Evolutionary conservation across 768 basidiomycete genomes (phyloP).

Genomic region (Tricholomella constricta): DNA sequence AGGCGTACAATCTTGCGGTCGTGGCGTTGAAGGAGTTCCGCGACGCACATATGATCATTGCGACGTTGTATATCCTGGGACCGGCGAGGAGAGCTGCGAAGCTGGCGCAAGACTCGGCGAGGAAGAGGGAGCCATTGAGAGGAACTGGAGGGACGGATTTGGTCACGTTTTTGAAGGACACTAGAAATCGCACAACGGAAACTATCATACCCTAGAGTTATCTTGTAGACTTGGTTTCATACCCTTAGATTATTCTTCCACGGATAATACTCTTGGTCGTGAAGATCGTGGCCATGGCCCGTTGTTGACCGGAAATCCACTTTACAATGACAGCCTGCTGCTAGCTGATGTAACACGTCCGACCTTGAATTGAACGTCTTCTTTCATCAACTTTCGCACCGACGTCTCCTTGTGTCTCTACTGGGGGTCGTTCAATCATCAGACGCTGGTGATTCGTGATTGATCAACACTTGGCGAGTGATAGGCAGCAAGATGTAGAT

Average conservation of each 20-base stretch:
- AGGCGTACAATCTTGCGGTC: constrained; percentile 68
- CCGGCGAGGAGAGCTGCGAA: constrained; percentile 50
- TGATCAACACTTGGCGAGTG: too few relatives aligned
- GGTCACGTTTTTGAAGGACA: constrained; percentile 73
- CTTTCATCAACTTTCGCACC: too few relatives aligned
- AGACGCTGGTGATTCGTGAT: too few relatives aligned
- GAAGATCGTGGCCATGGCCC: too few relatives aligned
- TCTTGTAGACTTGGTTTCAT: neutral
- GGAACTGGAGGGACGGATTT: constrained; percentile 84
- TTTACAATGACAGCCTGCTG: too few relatives aligned
- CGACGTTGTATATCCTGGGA: constrained; percentile 72
- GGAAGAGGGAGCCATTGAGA: constrained; percentile 36
- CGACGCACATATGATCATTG: constrained; percentile 78
- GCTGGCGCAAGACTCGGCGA: constrained; percentile 22
- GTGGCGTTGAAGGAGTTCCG: constrained; percentile 69
- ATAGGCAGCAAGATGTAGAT: too few relatives aligned
- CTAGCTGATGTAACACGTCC: too few relatives aligned
- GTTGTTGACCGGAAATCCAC: too few relatives aligned
- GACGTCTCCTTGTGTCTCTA: too few relatives aligned
- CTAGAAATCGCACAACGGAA: constrained; percentile 65
- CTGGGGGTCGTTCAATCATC: too few relatives aligned
- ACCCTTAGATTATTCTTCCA: neutral
- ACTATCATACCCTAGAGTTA: constrained; percentile 26
- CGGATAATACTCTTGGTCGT: neutral
- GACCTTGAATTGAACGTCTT: too few relatives aligned